A percentile compares a stretch with the other conserved stretches of the same genome.
Conservation (phyloP, 2,329 filamentous ascomycete species). For the Pestalotiopsis fici region DNA sequence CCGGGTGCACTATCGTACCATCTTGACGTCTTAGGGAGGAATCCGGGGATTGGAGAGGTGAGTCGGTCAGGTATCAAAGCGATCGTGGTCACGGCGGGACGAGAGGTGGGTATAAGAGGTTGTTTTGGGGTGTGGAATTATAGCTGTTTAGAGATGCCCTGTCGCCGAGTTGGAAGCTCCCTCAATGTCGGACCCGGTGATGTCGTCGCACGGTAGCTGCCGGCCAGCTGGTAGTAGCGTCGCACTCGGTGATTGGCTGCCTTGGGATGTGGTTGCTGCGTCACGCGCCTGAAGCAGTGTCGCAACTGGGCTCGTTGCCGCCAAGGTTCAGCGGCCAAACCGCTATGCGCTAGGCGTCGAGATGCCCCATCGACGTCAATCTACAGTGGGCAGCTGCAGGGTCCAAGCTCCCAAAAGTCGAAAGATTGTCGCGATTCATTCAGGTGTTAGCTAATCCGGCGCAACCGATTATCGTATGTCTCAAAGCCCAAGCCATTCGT, state of each 20-base stretch:
- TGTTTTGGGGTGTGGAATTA: background rate
- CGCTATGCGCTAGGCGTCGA: background rate
- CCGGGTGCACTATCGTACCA: background rate
- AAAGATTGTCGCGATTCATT: background rate
- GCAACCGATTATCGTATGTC: background rate
- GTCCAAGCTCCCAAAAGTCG: constrained; percentile 1
- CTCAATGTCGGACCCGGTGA: background rate
- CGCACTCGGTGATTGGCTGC: background rate
- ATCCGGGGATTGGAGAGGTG: background rate
- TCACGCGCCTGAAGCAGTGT: background rate
- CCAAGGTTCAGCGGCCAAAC: background rate
- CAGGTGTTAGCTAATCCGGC: background rate
- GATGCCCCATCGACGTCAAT: background rate
- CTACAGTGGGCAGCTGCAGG: background rate
- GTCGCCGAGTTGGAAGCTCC: constrained; percentile 5
- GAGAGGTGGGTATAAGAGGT: background rate
- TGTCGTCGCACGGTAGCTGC: constrained; percentile 4
- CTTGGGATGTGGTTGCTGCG: background rate
- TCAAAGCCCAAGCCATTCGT: background rate
- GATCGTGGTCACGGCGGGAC: background rate
- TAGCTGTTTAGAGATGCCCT: background rate
- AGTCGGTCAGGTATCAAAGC: background rate
- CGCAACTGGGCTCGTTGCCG: background rate
- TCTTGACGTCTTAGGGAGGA: background rate
- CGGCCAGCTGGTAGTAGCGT: background rate